phyloP scores from a whole-genome alignment of 2,329 filamentous ascomycete genomes.

The Alternaria brassicicola region DNA sequence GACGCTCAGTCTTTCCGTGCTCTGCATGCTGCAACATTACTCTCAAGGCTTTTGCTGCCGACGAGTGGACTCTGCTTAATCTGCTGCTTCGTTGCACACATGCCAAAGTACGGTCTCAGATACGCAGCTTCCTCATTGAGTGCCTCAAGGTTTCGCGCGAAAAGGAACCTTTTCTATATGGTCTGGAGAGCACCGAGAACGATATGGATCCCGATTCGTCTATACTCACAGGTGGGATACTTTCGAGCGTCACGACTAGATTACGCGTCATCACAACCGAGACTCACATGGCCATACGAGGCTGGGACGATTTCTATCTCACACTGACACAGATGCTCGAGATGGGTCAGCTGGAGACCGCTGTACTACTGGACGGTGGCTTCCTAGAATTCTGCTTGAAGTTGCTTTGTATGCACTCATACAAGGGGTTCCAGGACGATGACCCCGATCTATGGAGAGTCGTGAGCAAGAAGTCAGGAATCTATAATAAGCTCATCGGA shows the following conservation, averaged over 20 bases:
- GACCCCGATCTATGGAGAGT: slow-evolving; percentile 34
- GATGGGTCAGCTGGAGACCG: slow-evolving; percentile 39
- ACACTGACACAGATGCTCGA: slow-evolving; percentile 37
- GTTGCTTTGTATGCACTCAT: slow-evolving; percentile 39
- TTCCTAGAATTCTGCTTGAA: slow-evolving; percentile 39
- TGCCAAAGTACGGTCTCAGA: slow-evolving; percentile 37
- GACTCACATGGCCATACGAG: slow-evolving; percentile 29
- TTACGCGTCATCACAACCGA: slow-evolving; percentile 31
- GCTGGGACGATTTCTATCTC: slow-evolving; percentile 48
- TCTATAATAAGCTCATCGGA: slow-evolving; percentile 42
- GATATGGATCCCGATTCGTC: slow-evolving; percentile 34
- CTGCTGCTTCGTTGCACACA: slow-evolving; percentile 56
- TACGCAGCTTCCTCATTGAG: slow-evolving; percentile 39
- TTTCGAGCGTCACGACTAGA: slow-evolving; percentile 25
- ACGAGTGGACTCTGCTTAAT: slow-evolving; percentile 65
- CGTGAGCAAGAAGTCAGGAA: slow-evolving; percentile 39
- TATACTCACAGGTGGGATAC: slow-evolving; percentile 19
- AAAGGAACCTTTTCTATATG: slow-evolving; percentile 39
- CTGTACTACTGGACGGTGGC: slow-evolving; percentile 33
- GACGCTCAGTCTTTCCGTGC: slow-evolving; percentile 59
- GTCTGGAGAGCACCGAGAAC: slow-evolving; percentile 32
- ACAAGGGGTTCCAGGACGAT: slow-evolving; percentile 16
- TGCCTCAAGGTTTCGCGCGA: slow-evolving; percentile 40
- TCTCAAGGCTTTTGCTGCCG: slow-evolving; percentile 65
- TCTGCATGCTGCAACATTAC: slow-evolving; percentile 63